Conservation (phyloP, 352 stramenopile species). For the Phytophthora melonis region DNA sequence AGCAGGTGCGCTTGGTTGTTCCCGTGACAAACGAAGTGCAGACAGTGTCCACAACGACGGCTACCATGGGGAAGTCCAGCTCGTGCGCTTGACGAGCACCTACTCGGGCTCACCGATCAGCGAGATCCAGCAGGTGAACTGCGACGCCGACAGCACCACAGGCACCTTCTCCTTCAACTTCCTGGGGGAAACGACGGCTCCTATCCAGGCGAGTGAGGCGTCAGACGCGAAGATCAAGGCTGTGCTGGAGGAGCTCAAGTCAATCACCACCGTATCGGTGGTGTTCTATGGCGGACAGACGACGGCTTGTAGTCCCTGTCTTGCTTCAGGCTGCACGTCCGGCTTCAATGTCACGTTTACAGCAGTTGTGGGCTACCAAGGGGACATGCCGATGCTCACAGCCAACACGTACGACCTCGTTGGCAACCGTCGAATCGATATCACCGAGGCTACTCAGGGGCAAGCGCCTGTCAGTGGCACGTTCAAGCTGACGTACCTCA, state of each 20-base stretch:
- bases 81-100: conserved; percentile 86
- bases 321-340: conserved; percentile 56
- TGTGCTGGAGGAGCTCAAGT: conserved; percentile 90
- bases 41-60: conserved; percentile 76
- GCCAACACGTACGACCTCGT: conserved; percentile 89
- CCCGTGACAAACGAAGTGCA: conserved; percentile 80
- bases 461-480: conserved; percentile 91
- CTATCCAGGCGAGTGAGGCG: conserved; percentile 87
- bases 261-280: conserved; percentile 89
- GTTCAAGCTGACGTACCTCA: conserved; percentile 91
- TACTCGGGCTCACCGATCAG: conserved; percentile 60
- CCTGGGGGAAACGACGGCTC: conserved; percentile 87
- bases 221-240: conserved; percentile 76
- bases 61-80: conserved; percentile 87
- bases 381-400: conserved; percentile 90
- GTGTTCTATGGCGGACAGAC: conserved; percentile 61
- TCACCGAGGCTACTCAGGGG: conserved; percentile 78
- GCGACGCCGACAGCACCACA: conserved; percentile 84
- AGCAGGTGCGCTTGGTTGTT: conserved; percentile 68
- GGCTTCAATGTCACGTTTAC: conserved; percentile 93
- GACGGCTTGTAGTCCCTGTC: conserved; percentile 81
- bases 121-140: conserved; percentile 93
- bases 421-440: conserved; percentile 90
- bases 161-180: conserved; percentile 92
- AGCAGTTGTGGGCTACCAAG: conserved; percentile 75